Evolutionary conservation across 768 basidiomycete genomes (phyloP).

Genomic region (Calocybe gangraenosa): DNA sequence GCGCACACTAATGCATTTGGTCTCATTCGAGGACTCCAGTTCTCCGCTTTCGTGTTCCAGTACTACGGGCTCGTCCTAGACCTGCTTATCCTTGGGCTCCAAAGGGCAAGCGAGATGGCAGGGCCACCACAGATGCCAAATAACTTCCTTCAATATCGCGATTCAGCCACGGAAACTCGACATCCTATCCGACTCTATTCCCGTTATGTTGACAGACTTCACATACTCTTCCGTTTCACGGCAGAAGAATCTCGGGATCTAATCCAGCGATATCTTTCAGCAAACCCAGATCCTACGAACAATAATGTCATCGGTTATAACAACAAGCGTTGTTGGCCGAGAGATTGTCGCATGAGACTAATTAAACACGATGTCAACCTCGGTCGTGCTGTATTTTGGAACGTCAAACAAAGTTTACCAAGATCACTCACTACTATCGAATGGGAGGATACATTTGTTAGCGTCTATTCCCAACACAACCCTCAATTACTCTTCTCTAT

Average conservation of each 20-base stretch:
- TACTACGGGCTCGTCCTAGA: conserved; percentile 96
- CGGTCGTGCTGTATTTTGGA: conserved; percentile 98
- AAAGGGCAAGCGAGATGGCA: conserved; percentile 98
- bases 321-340: conserved; percentile 99
- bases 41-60: conserved; percentile 99
- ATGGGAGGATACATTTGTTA: conserved; percentile 98
- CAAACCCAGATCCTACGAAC: conserved; percentile 97
- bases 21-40: conserved; percentile 95
- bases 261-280: conserved; percentile 95
- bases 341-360: conserved; percentile 97
- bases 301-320: conserved; percentile 99
- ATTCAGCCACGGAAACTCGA: conserved; percentile 90
- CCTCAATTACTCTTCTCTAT: conserved; percentile 97
- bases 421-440: conserved; percentile 97
- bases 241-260: conserved; percentile 97
- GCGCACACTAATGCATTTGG: conserved; percentile 97
- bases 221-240: conserved; percentile 96
- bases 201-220: conserved; percentile 91
- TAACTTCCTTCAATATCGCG: conserved; percentile 96
- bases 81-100: conserved; percentile 92
- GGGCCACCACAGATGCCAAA: conserved; percentile 97
- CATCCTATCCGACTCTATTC: conserved; percentile 99
- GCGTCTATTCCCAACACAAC: conserved; percentile 96
- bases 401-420: conserved; percentile 95
- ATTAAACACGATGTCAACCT: conserved; percentile 99